These are phyloP conservation scores for Asterochloris erici DNA, from an alignment of 139 green algal species.

Conservation along the genomic window DNA sequence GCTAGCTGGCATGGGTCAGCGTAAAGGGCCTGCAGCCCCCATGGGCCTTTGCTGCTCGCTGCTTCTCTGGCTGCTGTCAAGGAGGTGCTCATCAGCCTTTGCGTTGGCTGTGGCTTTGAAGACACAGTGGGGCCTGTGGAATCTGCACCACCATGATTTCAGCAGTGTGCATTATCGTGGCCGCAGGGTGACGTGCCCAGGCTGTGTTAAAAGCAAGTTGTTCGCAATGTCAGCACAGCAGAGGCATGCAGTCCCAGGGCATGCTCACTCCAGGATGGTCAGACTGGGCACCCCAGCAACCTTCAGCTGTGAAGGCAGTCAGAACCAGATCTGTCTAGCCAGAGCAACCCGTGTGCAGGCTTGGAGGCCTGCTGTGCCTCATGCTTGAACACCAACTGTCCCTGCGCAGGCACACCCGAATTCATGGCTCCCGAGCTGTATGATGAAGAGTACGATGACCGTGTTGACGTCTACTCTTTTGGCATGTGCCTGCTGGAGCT, in stretches of 20 bases:
- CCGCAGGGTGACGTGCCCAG: no score
- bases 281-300: neutral
- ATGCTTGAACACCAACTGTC: neutral
- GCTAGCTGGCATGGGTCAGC: neutral
- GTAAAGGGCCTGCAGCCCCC: no score
- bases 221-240: neutral
- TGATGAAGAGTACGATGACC: conserved; percentile 98
- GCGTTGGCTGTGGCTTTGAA: no score
- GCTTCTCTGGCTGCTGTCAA: no score
- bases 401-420: conserved; percentile 76
- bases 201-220: no score
- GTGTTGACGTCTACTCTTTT: conserved; percentile 95
- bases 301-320: neutral
- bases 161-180: no score
- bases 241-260: neutral
- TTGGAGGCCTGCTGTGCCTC: neutral
- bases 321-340: neutral
- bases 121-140: no score
- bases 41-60: no score
- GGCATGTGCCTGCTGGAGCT: conserved; percentile 99
- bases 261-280: neutral
- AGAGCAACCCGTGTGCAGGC: neutral
- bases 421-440: conserved; percentile 99
- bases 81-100: no score
- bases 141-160: no score